Conservation (phyloP, 768 basidiomycete species). For the Candolleomyces aberdarensis region DNA sequence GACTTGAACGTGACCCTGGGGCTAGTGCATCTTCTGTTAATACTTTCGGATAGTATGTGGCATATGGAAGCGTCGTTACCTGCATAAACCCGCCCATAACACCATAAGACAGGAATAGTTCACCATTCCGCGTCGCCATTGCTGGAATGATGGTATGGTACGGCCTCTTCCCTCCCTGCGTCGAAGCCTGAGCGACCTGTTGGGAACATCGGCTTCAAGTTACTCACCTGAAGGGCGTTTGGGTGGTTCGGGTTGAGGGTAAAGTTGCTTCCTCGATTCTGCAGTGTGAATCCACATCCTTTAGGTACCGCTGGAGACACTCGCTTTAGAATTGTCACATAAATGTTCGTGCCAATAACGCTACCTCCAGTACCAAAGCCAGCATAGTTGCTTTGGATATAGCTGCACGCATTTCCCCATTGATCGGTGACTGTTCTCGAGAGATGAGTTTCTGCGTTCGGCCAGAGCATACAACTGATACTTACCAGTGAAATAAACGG, state of each 20-base stretch:
- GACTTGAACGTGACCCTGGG: conserved; percentile 96
- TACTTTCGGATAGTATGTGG: background rate
- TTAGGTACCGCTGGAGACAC: conserved; percentile 72
- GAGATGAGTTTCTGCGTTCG: background rate
- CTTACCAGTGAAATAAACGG: conserved; percentile 87
- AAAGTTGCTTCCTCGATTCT: conserved; percentile 91
- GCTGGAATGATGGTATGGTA: conserved; percentile 96
- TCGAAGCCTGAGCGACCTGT: background rate
- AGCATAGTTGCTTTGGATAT: conserved; percentile 85
- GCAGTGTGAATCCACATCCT: conserved; percentile 94
- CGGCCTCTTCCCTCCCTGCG: conserved; percentile 74
- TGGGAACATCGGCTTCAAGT: too few species aligned
- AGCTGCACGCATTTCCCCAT: conserved; percentile 89
- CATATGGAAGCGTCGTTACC: conserved; percentile 28
- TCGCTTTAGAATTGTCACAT: background rate
- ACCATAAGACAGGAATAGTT: conserved; percentile 85
- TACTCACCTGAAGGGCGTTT: conserved; percentile 69
- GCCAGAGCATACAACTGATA: background rate
- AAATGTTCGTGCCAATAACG: too few species aligned
- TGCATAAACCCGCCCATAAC: conserved; percentile 95
- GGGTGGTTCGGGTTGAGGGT: conserved; percentile 77
- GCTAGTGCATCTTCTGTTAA: conserved; percentile 39
- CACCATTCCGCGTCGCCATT: conserved; percentile 71
- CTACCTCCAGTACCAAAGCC: conserved; percentile 89
- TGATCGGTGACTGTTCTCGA: conserved; percentile 62